Evolutionary conservation across 768 basidiomycete genomes (phyloP).

Genomic region (Leucosporidium creatinivorum): DNA sequence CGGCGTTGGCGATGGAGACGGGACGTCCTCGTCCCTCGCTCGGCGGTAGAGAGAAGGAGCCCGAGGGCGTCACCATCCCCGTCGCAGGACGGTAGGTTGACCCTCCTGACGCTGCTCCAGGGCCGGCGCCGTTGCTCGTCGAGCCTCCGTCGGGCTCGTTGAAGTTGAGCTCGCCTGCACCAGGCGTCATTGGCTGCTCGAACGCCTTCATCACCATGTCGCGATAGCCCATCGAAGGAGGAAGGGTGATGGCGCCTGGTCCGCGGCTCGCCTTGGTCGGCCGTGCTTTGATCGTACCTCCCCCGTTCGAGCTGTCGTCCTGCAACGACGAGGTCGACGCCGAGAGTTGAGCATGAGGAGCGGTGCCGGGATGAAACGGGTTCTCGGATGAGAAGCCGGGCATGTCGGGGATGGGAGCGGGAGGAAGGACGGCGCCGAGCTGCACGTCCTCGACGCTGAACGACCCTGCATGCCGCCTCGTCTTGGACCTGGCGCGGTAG

Average conservation of each 20-base stretch:
- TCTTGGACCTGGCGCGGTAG: constrained; percentile 16
- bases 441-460: constrained; percentile 38
- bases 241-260: constrained; percentile 4
- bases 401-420: constrained; percentile 24
- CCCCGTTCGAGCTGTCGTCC: not conserved
- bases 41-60: not conserved
- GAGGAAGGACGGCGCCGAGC: constrained; percentile 31
- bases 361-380: not conserved
- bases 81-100: not conserved
- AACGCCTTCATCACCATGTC: constrained; percentile 28
- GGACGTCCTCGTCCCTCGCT: not conserved
- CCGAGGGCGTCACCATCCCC: not conserved
- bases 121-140: not conserved
- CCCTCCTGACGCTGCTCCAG: not conserved
- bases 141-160: not conserved
- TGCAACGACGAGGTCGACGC: not conserved
- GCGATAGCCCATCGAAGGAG: constrained; percentile 10
- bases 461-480: constrained; percentile 35
- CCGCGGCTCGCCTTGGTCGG: constrained; percentile 1
- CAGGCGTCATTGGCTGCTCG: constrained; percentile 31
- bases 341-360: not conserved
- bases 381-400: constrained; percentile 7
- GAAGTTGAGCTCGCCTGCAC: constrained; percentile 13
- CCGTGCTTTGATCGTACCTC: constrained; percentile 3
- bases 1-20: constrained; percentile 4